Evolutionary conservation across 208 protist species (phyloP), one percentile per base, ranked within the genome.

Genomic region (Trypanosoma congolense): DNA sequence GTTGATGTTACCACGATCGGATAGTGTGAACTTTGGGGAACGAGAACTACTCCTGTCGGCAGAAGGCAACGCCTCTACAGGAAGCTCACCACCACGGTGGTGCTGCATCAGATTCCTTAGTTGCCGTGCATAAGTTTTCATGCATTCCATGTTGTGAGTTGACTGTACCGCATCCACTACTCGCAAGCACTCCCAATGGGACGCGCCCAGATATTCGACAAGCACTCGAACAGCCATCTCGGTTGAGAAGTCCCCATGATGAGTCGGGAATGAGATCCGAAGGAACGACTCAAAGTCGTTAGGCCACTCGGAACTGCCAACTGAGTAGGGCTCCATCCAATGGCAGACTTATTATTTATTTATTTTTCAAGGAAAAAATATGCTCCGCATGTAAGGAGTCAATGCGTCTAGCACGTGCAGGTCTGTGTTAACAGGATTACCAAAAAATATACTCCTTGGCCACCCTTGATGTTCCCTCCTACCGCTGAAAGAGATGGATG

Each of bases 201-300:
- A 56, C 19, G 43, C 35, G 12, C 61, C 35, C 14, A 45, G 29
- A 28, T 61, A 68, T n/a, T 30, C 46, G 1, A 38, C 42, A 30
- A 68, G 61, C 19, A 36, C 61, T 26, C 52, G 54, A 38, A 61
- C 25, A 45, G 53, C 61, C 9, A 22, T 36, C 14, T 54, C 54
- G 12, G 29, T 56, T 42, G 61, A 53, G 47, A 68, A 61, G 8
- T 25, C 16, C 22, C 45, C 28, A 4, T 29, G 48, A 47, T 56
- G 61, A 49, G 46, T 22, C 9, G 61, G 54, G 28, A 61, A 56
- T 3, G 26, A 46, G 6, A 3, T 29, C 40, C 19, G 26, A 42
- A 68, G 35, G 41, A 68, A 68, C 10, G 35, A 4, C 36, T 68
- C 47, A 28, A 68, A 61, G 31, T 40, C 53, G 42, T 29, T 30